Evolutionary conservation across 2,329 filamentous ascomycete species (phyloP).

Genomic region (Colletotrichum sp.): DNA sequence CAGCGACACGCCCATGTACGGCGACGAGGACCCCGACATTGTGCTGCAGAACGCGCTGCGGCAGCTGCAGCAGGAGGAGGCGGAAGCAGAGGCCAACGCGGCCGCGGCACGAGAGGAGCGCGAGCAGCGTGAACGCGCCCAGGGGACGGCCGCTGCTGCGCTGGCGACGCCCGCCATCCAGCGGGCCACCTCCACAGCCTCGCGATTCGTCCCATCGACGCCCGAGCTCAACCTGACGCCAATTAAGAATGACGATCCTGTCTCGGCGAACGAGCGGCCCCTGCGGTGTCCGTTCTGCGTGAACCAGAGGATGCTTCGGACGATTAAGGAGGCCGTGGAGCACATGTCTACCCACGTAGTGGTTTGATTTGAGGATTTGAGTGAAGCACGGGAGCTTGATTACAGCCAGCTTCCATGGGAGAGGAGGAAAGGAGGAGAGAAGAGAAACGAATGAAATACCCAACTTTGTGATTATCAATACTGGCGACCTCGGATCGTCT

Average conservation of each 20-base stretch:
- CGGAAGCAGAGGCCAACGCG: slow-evolving; percentile 62
- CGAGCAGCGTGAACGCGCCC: slow-evolving; percentile 29
- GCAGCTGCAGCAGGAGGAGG: slow-evolving; percentile 64
- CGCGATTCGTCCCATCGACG: slow-evolving; percentile 24
- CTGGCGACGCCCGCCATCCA: slow-evolving; percentile 28
- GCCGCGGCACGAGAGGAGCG: slow-evolving; percentile 59
- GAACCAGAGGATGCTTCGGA: slow-evolving; percentile 65
- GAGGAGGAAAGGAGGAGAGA: not conserved
- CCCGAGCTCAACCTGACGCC: slow-evolving; percentile 59
- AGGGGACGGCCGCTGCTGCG: slow-evolving; percentile 28
- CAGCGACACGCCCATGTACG: slow-evolving; percentile 56
- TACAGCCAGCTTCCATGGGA: not conserved
- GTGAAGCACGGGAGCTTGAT: not conserved
- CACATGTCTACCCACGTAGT: slow-evolving; percentile 68
- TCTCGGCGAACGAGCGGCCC: slow-evolving; percentile 52
- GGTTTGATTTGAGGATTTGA: slow-evolving; percentile 39
- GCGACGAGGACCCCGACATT: slow-evolving; percentile 61
- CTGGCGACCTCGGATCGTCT: not conserved
- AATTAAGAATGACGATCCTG: slow-evolving; percentile 54
- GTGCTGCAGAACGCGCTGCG: slow-evolving; percentile 64
- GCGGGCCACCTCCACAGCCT: slow-evolving; percentile 19
- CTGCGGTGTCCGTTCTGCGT: slow-evolving; percentile 66
- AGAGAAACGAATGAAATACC: slow-evolving; percentile 1
- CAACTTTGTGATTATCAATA: not conserved
- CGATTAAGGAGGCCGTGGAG: slow-evolving; percentile 66